Conservation (phyloP, 139 green algal species). For the Coelastrella sp. region DNA sequence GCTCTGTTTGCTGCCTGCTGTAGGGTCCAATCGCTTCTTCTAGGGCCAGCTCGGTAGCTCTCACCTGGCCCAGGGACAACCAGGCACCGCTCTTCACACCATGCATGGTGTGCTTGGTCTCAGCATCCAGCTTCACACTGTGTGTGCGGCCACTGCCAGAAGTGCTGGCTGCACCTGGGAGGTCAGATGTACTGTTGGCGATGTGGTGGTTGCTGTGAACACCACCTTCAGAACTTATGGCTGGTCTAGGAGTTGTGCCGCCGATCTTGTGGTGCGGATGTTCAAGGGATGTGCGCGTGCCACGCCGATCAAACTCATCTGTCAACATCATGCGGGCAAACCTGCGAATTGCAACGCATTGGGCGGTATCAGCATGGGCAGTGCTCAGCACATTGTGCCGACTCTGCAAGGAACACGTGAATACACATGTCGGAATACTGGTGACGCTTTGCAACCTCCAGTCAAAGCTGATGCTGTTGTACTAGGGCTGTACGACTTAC, state of each 20-base stretch:
- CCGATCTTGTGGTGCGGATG: background rate
- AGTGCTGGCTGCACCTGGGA: background rate
- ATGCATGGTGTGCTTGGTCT: slow-evolving; percentile 24
- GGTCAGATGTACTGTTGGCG: background rate
- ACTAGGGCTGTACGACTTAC: background rate
- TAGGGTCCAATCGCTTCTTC: background rate
- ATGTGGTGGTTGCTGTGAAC: too few relatives aligned
- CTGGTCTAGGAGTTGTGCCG: background rate
- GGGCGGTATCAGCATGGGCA: background rate
- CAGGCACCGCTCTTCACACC: slow-evolving; percentile 34
- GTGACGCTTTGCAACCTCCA: background rate
- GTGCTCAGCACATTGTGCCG: background rate
- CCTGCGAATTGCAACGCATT: background rate
- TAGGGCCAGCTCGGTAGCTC: background rate
- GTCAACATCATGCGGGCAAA: slow-evolving; percentile 46
- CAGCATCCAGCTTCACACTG: background rate
- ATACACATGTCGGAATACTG: background rate
- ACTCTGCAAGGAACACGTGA: background rate
- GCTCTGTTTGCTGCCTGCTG: background rate
- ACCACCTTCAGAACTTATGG: too few relatives aligned
- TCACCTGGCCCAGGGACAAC: background rate
- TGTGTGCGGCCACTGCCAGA: background rate
- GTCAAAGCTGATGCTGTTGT: background rate
- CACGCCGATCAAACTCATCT: slow-evolving; percentile 13
- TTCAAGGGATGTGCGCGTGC: slow-evolving; percentile 5